Conservation (phyloP, 108 stramenopile species). For the Schizochytrium sp. region DNA sequence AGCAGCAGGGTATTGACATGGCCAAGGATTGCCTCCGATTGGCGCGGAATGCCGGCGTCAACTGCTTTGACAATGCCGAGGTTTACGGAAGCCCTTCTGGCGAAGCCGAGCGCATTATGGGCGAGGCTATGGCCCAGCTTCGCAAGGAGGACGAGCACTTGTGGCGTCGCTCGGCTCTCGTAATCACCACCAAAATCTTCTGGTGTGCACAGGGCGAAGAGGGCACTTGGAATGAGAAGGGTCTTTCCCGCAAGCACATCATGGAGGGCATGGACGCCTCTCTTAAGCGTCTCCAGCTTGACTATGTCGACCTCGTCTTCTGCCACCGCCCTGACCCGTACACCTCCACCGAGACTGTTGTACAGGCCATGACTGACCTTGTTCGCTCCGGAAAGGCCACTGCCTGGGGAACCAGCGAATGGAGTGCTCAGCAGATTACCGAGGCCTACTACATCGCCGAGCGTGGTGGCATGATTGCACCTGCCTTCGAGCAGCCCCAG, state of each 20-base stretch:
- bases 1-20: constrained; percentile 68
- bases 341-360: constrained; percentile 70
- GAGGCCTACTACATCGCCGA: constrained; percentile 71
- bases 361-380: constrained; percentile 73
- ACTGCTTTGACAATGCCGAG: constrained; percentile 74
- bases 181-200: constrained; percentile 73
- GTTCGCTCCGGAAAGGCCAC: constrained; percentile 70
- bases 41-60: constrained; percentile 72
- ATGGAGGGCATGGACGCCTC: constrained; percentile 69
- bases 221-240: constrained; percentile 67
- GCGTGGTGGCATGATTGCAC: constrained; percentile 66
- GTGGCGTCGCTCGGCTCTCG: constrained; percentile 69
- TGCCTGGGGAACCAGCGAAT: constrained; percentile 73
- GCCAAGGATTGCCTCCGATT: constrained; percentile 68
- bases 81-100: constrained; percentile 68
- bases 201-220: constrained; percentile 67
- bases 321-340: constrained; percentile 71
- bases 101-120: constrained; percentile 73
- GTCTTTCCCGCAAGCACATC: constrained; percentile 71
- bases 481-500: constrained; percentile 71
- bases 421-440: constrained; percentile 74
- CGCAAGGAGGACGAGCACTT: constrained; percentile 67
- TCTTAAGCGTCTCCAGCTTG: constrained; percentile 68
- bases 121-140: constrained; percentile 68
- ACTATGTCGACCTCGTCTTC: constrained; percentile 71